phyloP scores from a whole-genome alignment of 1,284 basidiomycete genomes.

The Naganishia sp. region DNA sequence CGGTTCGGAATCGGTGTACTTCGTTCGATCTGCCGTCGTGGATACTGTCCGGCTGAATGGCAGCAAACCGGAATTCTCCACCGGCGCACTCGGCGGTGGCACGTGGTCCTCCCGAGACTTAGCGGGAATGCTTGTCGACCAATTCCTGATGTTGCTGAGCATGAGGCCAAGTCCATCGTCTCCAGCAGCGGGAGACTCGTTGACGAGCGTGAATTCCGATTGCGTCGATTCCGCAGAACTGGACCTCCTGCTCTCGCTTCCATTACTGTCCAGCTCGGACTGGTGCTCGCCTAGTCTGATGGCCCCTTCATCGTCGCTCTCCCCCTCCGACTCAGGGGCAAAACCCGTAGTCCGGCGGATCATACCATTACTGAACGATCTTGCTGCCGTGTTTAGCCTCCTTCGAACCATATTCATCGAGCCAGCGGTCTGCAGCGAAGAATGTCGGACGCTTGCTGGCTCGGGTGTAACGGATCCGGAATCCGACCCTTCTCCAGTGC shows the following conservation, averaged over 20 bases:
- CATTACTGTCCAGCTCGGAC: not conserved
- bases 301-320: slow-evolving; percentile 2
- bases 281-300: not conserved
- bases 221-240: slow-evolving; percentile 13
- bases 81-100: not conserved
- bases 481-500: not conserved
- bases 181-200: slow-evolving; percentile 1
- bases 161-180: slow-evolving; percentile 19
- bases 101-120: not conserved
- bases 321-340: not conserved
- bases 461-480: not conserved
- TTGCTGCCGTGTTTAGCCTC: slow-evolving; percentile 11
- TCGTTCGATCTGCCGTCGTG: not conserved
- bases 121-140: not conserved
- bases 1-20: slow-evolving; percentile 1
- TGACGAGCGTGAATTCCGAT: slow-evolving; percentile 4
- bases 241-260: slow-evolving; percentile 4
- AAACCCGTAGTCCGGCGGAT: slow-evolving; percentile 20
- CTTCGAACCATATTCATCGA: slow-evolving; percentile 8
- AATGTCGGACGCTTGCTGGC: not conserved
- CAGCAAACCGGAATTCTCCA: too few relatives aligned
- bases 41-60: not conserved
- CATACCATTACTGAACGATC: slow-evolving; percentile 15
- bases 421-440: slow-evolving; percentile 5
- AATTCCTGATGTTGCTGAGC: slow-evolving; percentile 7